Percentiles rank a stretch among this genome's conserved stretches.
phyloP scores from a whole-genome alignment of 305 asterid species.

The Fraxinus ornus region DNA sequence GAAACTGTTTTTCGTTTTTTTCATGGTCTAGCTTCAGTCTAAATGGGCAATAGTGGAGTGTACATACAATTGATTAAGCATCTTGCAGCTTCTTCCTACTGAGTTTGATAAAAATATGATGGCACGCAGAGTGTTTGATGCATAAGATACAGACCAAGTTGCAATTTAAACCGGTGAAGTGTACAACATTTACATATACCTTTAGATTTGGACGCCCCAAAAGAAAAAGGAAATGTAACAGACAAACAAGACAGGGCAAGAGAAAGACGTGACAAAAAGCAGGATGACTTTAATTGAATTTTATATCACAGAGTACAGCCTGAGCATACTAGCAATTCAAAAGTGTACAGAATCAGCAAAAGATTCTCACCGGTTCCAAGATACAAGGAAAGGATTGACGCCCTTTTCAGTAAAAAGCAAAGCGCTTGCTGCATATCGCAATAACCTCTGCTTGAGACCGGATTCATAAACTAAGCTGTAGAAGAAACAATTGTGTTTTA shows the following conservation, averaged over 20 bases:
- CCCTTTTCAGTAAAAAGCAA: conserved; percentile 97
- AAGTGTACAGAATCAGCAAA: conserved; percentile 16
- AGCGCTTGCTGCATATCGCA: conserved; percentile 92
- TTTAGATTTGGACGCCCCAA: neutral
- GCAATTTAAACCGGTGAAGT: neutral
- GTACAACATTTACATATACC: neutral
- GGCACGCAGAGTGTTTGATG: neutral
- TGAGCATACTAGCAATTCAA: conserved; percentile 2
- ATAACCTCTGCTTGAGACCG: conserved; percentile 89
- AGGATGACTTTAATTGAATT: neutral
- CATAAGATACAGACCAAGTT: neutral
- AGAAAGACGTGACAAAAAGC: neutral
- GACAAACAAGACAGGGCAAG: neutral
- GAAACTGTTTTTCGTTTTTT: neutral
- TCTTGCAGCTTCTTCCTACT: neutral
- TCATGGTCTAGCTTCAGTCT: neutral
- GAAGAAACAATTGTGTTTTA: conserved; percentile 23
- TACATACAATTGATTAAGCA: neutral
- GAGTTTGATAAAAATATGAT: neutral
- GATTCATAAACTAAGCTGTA: conserved; percentile 94
- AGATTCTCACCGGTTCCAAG: conserved; percentile 84
- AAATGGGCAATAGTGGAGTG: neutral
- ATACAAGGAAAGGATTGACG: conserved; percentile 85
- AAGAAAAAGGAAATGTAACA: neutral
- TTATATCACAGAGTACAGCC: neutral